A percentile compares a stretch with the other conserved stretches of the same genome.
These are phyloP conservation scores for Annulohypoxylon stygium DNA, from an alignment of 495 filamentous ascomycete genomes.

Conservation along the genomic window DNA sequence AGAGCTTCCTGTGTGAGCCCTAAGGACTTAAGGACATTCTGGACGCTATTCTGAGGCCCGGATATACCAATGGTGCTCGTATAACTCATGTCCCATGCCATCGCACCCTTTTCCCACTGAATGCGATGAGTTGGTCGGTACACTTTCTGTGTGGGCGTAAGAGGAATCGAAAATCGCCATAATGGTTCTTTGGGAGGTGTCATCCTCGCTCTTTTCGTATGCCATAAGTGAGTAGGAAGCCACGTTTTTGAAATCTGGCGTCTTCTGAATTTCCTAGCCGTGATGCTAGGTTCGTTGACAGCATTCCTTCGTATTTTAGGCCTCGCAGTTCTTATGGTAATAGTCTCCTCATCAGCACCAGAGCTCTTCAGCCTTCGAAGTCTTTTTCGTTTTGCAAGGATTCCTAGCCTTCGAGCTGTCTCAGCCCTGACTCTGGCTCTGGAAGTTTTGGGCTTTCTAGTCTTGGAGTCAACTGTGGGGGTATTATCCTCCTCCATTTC, in stretches of 20 bases:
- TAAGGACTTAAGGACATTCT: slow-evolving; percentile 72
- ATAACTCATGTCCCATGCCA: slow-evolving; percentile 96
- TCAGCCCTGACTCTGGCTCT: slow-evolving; percentile 82
- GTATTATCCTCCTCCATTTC: slow-evolving; percentile 97
- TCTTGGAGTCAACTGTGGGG: slow-evolving; percentile 79
- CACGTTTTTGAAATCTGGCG: slow-evolving; percentile 90
- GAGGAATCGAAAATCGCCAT: slow-evolving; percentile 89
- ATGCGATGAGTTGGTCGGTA: slow-evolving; percentile 90
- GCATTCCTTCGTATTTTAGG: slow-evolving; percentile 79
- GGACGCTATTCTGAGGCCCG: slow-evolving; percentile 72
- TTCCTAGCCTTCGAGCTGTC: slow-evolving; percentile 78
- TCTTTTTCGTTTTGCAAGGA: slow-evolving; percentile 70
- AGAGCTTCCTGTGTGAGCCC: slow-evolving; percentile 69
- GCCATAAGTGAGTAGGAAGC: slow-evolving; percentile 95
- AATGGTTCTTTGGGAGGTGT: slow-evolving; percentile 79
- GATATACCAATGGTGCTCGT: slow-evolving; percentile 86
- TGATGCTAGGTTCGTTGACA: slow-evolving; percentile 73
- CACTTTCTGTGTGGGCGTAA: slow-evolving; percentile 88
- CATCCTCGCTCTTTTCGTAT: slow-evolving; percentile 93
- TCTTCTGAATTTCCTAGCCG: slow-evolving; percentile 81
- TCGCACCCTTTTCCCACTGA: slow-evolving; percentile 66
- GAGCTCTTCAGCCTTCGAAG: slow-evolving; percentile 65
- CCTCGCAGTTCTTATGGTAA: slow-evolving; percentile 60
- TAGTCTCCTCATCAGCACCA: slow-evolving; percentile 48
- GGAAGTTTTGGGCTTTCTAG: slow-evolving; percentile 76